Conservation (phyloP, 495 filamentous ascomycete species). For the Penicillium arizonense region DNA sequence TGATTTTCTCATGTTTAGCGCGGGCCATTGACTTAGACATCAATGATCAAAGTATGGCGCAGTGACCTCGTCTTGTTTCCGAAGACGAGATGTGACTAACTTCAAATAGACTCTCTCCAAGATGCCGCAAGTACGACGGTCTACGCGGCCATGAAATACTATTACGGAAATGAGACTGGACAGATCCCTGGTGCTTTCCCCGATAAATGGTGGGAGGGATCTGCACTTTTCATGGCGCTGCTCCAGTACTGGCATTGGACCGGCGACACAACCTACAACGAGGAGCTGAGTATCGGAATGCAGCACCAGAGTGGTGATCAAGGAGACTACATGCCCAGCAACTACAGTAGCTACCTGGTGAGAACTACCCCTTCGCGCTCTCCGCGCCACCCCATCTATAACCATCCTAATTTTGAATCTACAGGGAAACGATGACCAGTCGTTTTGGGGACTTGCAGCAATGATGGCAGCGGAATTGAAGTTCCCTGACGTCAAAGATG, state of each 20-base stretch:
- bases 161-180: slow-evolving; percentile 62
- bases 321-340: slow-evolving; percentile 45
- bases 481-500: slow-evolving; percentile 42
- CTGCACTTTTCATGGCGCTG: slow-evolving; percentile 53
- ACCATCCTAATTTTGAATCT: background rate
- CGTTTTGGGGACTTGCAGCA: slow-evolving; percentile 56
- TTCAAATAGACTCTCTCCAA: slow-evolving; percentile 60
- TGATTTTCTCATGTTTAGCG: background rate
- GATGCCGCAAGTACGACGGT: slow-evolving; percentile 56
- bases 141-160: slow-evolving; percentile 66
- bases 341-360: slow-evolving; percentile 39
- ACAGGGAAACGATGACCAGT: slow-evolving; percentile 56
- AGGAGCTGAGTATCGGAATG: slow-evolving; percentile 45
- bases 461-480: slow-evolving; percentile 55
- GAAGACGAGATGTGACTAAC: background rate
- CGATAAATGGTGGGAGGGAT: slow-evolving; percentile 73
- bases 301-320: slow-evolving; percentile 44
- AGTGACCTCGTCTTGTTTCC: background rate
- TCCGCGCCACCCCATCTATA: background rate
- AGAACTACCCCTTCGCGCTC: background rate
- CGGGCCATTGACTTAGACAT: slow-evolving; percentile 4
- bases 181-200: slow-evolving; percentile 56
- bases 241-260: slow-evolving; percentile 57
- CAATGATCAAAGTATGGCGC: slow-evolving; percentile 4
- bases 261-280: slow-evolving; percentile 50